Evolutionary conservation across 441 rosid species (phyloP), one percentile per base, ranked within the genome.

Genomic region (Macaranga tanarius): DNA sequence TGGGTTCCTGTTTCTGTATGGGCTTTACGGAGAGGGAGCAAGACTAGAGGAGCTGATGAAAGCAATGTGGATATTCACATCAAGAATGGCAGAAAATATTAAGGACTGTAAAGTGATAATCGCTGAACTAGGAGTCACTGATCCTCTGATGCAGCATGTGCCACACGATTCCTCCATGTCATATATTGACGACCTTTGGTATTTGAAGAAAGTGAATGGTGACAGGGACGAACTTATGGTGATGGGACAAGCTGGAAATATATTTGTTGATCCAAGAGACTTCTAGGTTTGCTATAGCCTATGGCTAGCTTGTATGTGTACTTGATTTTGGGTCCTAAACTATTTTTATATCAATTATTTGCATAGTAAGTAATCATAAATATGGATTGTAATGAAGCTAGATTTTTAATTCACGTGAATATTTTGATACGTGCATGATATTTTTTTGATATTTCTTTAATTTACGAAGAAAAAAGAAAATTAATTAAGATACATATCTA

Each of bases 201-300:
- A 77, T 73, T 64, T 81, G 71, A 86, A 88, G 85, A 84, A 83
- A 77, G 76, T 76, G 55, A 76, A 70, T 51, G 76, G 64, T 15
- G 23, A 16, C n/a, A 17, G 19, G 4, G 76, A 73, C 10, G 81
- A 78, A 11, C 70, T 42, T 42, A 48, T 5, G 59, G 59, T 50
- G 20, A 42, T 60, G 74, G 83, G 77, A 51, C 76, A 79, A 62
- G 71, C 68, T 2, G 88, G 90, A 9, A 84, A 87, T 77, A 88
- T 83, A 9, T 79, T 85, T 61, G 84, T 86, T 75, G 90, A 86
- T 86, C 90, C 89, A 2, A 80, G 89, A 70, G 87, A 88, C 50
- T 82, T 85, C 71, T 83, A 87, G 83, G 3, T 45, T 28, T 19
- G 10, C 17, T 40, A 31, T n/a, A n/a, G n/a, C n/a, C n/a, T n/a